phyloP scores from a whole-genome alignment of 2,329 filamentous ascomycete genomes.

The Dothidotthia symphoricarpi region DNA sequence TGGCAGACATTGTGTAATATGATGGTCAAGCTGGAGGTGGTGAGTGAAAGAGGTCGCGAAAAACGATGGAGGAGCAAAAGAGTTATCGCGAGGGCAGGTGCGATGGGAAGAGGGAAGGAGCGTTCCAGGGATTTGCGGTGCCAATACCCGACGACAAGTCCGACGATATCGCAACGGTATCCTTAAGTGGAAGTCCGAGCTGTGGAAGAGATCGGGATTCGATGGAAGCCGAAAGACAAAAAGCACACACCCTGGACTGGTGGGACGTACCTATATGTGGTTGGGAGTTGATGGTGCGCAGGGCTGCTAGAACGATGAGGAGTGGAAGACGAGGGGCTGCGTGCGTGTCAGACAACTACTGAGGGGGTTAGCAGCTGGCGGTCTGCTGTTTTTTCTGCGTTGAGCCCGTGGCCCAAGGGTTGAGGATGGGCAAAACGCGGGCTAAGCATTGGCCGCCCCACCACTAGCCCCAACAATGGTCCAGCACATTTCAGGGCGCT shows the following conservation, averaged over 20 bases:
- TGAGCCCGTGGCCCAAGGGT: conserved; percentile 28
- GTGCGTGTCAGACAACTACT: conserved; percentile 20
- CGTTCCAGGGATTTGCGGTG: conserved; percentile 14
- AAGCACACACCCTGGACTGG: conserved; percentile 10
- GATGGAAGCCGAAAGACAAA: conserved; percentile 21
- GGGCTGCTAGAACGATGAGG: conserved; percentile 7
- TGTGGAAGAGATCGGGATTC: conserved; percentile 20
- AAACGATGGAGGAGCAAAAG: conserved; percentile 3
- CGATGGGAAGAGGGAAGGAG: conserved; percentile 8
- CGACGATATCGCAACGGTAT: conserved; percentile 17
- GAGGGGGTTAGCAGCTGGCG: conserved; percentile 25
- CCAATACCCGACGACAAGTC: conserved; percentile 15
- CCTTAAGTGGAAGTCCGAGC: conserved; percentile 12
- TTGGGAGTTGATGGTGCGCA: conserved; percentile 17
- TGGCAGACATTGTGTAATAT: conserved; percentile 80
- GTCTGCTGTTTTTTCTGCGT: conserved; percentile 41
- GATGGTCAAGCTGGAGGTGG: conserved; percentile 21
- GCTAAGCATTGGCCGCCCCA: conserved; percentile 13
- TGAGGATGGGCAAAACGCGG: conserved; percentile 18
- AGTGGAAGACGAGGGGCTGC: not conserved
- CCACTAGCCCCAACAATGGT: conserved; percentile 10
- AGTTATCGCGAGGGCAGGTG: conserved; percentile 11
- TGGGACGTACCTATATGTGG: conserved; percentile 39
- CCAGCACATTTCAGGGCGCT: not conserved
- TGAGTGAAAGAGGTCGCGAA: conserved; percentile 18